Evolutionary conservation across 441 rosid genomes (phyloP).

Genomic region (Theobroma grandiflorum): DNA sequence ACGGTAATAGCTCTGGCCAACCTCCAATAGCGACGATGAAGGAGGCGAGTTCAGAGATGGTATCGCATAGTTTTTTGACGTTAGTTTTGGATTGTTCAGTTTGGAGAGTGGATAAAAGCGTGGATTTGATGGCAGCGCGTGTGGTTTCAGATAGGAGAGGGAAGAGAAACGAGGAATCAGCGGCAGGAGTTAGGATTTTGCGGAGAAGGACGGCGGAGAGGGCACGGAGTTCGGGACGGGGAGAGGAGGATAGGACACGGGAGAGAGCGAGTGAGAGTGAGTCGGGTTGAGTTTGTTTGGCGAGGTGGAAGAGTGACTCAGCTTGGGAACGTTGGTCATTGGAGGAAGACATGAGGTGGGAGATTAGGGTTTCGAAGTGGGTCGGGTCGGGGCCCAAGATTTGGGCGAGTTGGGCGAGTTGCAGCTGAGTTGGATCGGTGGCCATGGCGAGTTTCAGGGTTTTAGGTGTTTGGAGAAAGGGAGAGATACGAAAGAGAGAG

Average conservation of each 20-base stretch:
- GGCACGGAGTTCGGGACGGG: constrained; percentile 45
- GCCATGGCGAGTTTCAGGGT: constrained; percentile 32
- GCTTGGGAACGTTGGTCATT: constrained; percentile 59
- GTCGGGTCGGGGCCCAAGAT: constrained; percentile 52
- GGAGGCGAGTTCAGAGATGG: constrained; percentile 58
- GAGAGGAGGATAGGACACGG: constrained; percentile 42
- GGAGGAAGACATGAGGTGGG: constrained; percentile 59
- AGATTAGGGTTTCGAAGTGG: constrained; percentile 56
- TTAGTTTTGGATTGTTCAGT: constrained; percentile 45
- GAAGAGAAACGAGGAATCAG: constrained; percentile 41
- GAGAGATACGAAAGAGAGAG: background rate
- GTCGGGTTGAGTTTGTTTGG: constrained; percentile 55
- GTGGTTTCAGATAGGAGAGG: constrained; percentile 43
- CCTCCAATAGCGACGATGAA: constrained; percentile 44
- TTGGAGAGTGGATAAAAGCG: constrained; percentile 48
- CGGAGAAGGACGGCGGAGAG: constrained; percentile 58
- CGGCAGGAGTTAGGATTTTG: constrained; percentile 49
- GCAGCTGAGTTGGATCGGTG: constrained; percentile 48
- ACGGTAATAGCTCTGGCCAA: constrained; percentile 61
- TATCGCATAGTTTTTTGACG: constrained; percentile 53
- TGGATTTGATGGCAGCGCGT: constrained; percentile 44
- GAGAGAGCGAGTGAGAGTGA: constrained; percentile 47
- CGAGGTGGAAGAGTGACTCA: constrained; percentile 51
- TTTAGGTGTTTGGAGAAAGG: background rate
- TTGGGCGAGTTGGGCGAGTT: constrained; percentile 44